phyloP scores from a whole-genome alignment of 1,284 basidiomycete genomes.

The Lignosus rhinocerotis region DNA sequence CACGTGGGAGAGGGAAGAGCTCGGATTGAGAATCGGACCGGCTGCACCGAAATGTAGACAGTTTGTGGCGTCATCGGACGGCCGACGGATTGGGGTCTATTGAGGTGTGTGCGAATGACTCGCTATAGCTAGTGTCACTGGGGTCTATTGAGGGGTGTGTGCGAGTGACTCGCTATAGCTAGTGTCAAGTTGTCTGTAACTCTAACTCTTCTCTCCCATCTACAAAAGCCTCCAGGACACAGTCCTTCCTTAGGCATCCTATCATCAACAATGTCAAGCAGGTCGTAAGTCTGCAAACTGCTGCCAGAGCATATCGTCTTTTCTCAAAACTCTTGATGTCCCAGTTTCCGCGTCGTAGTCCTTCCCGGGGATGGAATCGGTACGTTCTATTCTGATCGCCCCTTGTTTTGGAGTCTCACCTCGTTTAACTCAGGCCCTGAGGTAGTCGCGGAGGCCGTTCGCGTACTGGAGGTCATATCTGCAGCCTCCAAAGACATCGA shows the following conservation, averaged over 20 bases:
- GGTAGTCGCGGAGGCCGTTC: conserved; percentile 87
- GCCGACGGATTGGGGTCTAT: conserved; percentile 15
- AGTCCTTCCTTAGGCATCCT: not conserved
- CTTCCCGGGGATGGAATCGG: conserved; percentile 98
- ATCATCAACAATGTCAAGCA: conserved; percentile 39
- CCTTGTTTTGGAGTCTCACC: not conserved
- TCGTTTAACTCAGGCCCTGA: conserved; percentile 74
- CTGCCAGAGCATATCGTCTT: not conserved
- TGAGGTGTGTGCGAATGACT: conserved; percentile 6
- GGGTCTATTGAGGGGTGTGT: too few species aligned
- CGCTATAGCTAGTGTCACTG: too few species aligned
- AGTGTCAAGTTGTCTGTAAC: not conserved
- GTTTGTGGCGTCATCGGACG: conserved; percentile 8
- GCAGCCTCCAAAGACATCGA: conserved; percentile 61
- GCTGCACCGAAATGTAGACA: not conserved
- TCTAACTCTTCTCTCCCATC: conserved; percentile 4
- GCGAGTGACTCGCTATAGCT: conserved; percentile 12
- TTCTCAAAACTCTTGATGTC: conserved; percentile 4
- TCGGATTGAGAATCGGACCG: conserved; percentile 18
- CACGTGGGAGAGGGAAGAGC: conserved; percentile 20
- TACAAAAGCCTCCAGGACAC: not conserved
- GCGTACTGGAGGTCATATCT: conserved; percentile 80
- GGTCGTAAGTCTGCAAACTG: conserved; percentile 36
- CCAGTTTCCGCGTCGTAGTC: conserved; percentile 83
- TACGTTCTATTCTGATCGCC: conserved; percentile 36